Evolutionary conservation across 805 yeast species (phyloP).

Genomic region (Huiozyma sinensis): DNA sequence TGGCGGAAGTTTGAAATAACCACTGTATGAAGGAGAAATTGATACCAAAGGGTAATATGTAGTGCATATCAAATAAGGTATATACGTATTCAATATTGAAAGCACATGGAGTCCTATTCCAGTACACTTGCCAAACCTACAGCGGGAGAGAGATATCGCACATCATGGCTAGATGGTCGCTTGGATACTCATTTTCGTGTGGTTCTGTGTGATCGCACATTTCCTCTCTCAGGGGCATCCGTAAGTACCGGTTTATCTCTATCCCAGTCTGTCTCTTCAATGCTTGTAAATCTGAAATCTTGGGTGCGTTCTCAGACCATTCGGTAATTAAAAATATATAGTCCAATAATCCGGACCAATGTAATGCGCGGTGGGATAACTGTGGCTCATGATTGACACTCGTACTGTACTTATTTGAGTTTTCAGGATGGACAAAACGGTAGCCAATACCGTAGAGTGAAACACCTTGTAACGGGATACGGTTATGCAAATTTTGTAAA

Average conservation of each 20-base stretch:
- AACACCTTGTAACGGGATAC: constrained; percentile 44
- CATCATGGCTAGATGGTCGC: constrained; percentile 80
- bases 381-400: constrained; percentile 52
- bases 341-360: constrained; percentile 81
- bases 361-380: constrained; percentile 84
- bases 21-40: too few species aligned
- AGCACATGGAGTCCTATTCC: too few species aligned
- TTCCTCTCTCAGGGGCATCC: constrained; percentile 59
- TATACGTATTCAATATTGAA: too few species aligned
- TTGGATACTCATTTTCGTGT: constrained; percentile 66
- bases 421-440: constrained; percentile 47
- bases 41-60: too few species aligned
- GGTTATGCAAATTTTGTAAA: constrained; percentile 46
- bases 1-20: too few species aligned
- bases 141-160: constrained; percentile 37
- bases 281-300: constrained; percentile 22
- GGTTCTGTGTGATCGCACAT: constrained; percentile 84
- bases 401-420: constrained; percentile 50
- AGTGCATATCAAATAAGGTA: too few species aligned
- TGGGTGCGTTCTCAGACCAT: constrained; percentile 34
- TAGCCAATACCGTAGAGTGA: constrained; percentile 68
- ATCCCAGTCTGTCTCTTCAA: constrained; percentile 36
- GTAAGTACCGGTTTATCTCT: constrained; percentile 41
- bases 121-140: too few species aligned
- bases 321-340: constrained; percentile 57